Conservation (phyloP, 169 alveolate species). For the Plasmodium fragile region DNA sequence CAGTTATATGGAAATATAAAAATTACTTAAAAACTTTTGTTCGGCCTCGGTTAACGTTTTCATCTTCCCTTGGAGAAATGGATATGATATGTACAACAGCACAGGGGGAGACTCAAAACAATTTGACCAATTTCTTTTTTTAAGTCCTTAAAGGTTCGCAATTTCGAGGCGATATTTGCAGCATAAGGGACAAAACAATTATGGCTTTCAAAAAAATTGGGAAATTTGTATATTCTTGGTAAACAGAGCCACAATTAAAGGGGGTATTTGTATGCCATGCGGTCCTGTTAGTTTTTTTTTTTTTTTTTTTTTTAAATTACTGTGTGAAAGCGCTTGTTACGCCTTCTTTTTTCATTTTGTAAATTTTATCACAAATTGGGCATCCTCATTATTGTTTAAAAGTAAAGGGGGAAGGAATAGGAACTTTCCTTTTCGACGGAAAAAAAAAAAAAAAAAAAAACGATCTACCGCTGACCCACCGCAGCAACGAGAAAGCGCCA, state of each 20-base stretch:
- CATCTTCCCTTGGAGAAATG: conserved; percentile 12
- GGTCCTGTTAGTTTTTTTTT: background rate
- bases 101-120: background rate
- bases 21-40: conserved; percentile 52
- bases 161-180: conserved; percentile 4
- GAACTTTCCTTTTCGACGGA: background rate
- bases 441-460: too few species aligned
- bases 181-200: background rate
- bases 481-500: background rate
- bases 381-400: background rate
- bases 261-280: background rate
- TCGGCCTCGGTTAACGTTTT: conserved; percentile 64
- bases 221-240: background rate
- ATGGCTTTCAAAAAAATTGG: conserved; percentile 2
- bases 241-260: background rate
- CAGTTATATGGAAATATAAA: background rate
- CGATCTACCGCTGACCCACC: background rate
- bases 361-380: background rate
- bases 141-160: background rate
- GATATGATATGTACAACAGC: background rate
- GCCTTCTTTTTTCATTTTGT: background rate
- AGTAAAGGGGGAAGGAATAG: background rate
- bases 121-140: background rate
- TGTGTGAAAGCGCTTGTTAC: background rate
- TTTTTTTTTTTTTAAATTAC: background rate